Conservation (phyloP, 208 protist genomes). For the Trypanosoma rangeli region DNA sequence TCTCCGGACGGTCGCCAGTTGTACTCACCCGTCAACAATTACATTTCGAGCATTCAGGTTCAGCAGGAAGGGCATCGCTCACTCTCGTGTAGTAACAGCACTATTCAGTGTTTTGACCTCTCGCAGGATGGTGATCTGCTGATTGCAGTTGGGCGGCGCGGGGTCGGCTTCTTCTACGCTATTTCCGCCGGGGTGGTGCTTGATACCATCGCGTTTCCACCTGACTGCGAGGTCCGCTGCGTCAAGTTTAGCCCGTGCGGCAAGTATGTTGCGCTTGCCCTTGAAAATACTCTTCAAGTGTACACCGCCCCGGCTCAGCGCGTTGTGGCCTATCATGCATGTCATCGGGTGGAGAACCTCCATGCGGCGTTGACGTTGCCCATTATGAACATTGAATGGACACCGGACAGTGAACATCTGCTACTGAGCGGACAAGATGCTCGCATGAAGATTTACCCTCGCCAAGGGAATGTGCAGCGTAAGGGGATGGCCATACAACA, state of each 20-base stretch:
- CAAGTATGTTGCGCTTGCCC: conserved; percentile 83
- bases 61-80: conserved; percentile 75
- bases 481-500: conserved; percentile 81
- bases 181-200: conserved; percentile 83
- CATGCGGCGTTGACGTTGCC: conserved; percentile 80
- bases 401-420: conserved; percentile 76
- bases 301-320: conserved; percentile 84
- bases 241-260: conserved; percentile 89
- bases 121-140: conserved; percentile 82
- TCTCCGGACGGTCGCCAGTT: conserved; percentile 76
- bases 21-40: conserved; percentile 90
- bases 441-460: conserved; percentile 88
- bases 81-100: conserved; percentile 86
- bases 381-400: conserved; percentile 84
- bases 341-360: conserved; percentile 85
- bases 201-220: conserved; percentile 88
- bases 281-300: conserved; percentile 87
- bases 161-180: conserved; percentile 89
- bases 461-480: conserved; percentile 56
- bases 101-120: conserved; percentile 88
- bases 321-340: conserved; percentile 83
- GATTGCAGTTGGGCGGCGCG: conserved; percentile 73
- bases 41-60: conserved; percentile 77
- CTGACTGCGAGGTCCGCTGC: conserved; percentile 54
- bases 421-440: conserved; percentile 86